phyloP scores from a whole-genome alignment of 192 early-diverging fungal species.

The Phycomyces blakesleeanus region DNA sequence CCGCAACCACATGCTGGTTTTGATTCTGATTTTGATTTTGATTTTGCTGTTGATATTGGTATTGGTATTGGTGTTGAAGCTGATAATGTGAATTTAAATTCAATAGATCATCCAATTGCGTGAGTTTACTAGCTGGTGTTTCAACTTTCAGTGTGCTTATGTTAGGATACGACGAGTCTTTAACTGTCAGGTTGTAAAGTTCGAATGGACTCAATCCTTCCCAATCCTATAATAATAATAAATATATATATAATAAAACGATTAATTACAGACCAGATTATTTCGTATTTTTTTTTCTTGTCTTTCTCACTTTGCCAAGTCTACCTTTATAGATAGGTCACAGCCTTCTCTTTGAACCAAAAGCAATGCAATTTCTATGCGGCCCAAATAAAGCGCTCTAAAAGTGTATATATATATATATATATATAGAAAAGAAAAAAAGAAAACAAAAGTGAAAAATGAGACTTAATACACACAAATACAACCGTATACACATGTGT shows the following conservation, averaged over 20 bases:
- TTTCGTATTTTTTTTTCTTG: neutral
- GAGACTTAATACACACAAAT: neutral
- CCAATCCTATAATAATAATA: slow-evolving; percentile 37
- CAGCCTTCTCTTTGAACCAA: slow-evolving; percentile 15
- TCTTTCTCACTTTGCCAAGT: neutral
- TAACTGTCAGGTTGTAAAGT: slow-evolving; percentile 29
- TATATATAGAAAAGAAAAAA: neutral
- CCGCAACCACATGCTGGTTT: no score
- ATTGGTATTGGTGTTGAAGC: no score
- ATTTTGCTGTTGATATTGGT: no score
- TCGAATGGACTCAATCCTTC: slow-evolving; percentile 44
- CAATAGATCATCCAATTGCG: no score
- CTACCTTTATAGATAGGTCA: slow-evolving; percentile 15
- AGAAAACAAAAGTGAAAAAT: neutral
- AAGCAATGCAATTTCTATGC: slow-evolving; percentile 20
- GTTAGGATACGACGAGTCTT: no score
- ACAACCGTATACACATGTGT: neutral
- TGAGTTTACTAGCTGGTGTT: no score
- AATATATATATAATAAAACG: no score
- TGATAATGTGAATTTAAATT: no score
- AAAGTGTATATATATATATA: neutral
- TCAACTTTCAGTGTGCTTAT: no score
- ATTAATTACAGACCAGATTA: neutral
- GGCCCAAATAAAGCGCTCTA: slow-evolving; percentile 22
- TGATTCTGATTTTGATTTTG: no score